Evolutionary conservation across 495 filamentous ascomycete genomes (phyloP).

Genomic region (Xylaria curta): DNA sequence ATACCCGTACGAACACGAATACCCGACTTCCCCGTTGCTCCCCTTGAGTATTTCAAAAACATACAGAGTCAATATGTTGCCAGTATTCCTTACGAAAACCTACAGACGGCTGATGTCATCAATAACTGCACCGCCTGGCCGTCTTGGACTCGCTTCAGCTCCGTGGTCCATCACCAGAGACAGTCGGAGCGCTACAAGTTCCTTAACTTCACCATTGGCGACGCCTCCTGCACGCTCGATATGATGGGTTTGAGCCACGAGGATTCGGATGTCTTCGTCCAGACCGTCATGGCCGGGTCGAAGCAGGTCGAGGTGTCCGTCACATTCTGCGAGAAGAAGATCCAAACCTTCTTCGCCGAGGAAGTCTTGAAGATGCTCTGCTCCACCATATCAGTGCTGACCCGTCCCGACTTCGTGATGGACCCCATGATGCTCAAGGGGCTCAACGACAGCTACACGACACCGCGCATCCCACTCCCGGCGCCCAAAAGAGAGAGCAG

Average conservation of each 20-base stretch:
- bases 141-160: conserved; percentile 57
- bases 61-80: conserved; percentile 50
- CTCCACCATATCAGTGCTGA: conserved; percentile 48
- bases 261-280: conserved; percentile 50
- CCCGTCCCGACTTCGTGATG: conserved; percentile 46
- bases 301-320: conserved; percentile 47
- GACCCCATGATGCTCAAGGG: conserved; percentile 48
- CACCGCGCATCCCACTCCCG: conserved; percentile 47
- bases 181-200: conserved; percentile 31
- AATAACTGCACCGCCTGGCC: conserved; percentile 57
- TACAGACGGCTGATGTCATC: conserved; percentile 50
- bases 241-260: conserved; percentile 47
- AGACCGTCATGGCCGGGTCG: conserved; percentile 41
- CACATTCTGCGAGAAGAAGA: conserved; percentile 50
- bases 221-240: conserved; percentile 46
- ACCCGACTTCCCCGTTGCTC: conserved; percentile 47
- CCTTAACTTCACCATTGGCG: conserved; percentile 49
- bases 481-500: conserved; percentile 31
- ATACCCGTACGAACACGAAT: conserved; percentile 53
- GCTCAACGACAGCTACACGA: conserved; percentile 42
- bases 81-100: conserved; percentile 50
- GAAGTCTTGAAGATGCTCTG: conserved; percentile 51
- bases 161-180: conserved; percentile 50
- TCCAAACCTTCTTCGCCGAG: conserved; percentile 47
- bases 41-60: conserved; percentile 48